Conservation (phyloP, 75 land plant genomes). For the Cupressus sempervirens region DNA sequence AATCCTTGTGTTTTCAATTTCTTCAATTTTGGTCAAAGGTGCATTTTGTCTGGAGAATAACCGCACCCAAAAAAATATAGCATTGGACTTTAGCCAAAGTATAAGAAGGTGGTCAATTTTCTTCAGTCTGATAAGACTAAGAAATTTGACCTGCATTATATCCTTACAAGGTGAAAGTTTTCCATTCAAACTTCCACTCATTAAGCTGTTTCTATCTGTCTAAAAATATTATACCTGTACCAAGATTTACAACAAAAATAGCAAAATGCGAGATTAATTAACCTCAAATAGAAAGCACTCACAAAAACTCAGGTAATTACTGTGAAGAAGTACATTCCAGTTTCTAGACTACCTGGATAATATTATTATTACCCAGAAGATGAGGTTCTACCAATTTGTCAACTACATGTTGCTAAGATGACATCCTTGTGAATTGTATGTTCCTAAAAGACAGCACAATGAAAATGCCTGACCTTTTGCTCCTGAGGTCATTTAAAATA, state of each 20-base stretch:
- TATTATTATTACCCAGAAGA: background rate
- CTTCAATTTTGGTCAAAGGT: too few relatives aligned
- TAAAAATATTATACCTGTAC: background rate
- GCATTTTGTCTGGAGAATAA: too few relatives aligned
- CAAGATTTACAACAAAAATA: background rate
- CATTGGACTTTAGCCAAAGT: too few relatives aligned
- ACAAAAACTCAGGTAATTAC: too few relatives aligned
- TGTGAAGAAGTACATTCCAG: too few relatives aligned
- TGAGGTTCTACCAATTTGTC: background rate
- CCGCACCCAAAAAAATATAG: too few relatives aligned
- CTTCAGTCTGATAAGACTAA: too few relatives aligned
- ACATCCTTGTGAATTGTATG: background rate
- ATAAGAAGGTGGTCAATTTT: too few relatives aligned
- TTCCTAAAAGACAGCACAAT: background rate
- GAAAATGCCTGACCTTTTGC: background rate
- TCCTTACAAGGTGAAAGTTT: background rate
- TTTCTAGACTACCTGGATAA: background rate
- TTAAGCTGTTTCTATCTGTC: background rate
- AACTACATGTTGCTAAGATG: background rate
- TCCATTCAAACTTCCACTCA: background rate
- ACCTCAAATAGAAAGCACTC: background rate
- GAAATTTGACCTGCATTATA: too few relatives aligned
- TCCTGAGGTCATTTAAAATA: background rate
- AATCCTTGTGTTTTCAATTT: too few relatives aligned
- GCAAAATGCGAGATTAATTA: background rate